These are phyloP conservation scores for Vigna unguiculata DNA, from an alignment of 306 rosid species.

Conservation along the genomic window DNA sequence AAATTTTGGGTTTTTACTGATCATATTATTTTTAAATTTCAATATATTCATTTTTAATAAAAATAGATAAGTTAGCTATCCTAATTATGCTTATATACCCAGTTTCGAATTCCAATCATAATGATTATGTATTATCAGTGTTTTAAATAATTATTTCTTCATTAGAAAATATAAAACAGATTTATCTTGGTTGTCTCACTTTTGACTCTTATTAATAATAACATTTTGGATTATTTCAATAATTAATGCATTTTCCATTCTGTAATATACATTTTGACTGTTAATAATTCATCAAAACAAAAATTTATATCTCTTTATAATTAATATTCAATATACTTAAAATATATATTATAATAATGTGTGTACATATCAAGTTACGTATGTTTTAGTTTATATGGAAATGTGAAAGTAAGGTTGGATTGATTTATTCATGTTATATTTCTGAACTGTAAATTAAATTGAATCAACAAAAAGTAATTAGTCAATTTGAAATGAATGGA, in stretches of 20 bases:
- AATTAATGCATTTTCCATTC: constrained; percentile 32
- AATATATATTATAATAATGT: neutral
- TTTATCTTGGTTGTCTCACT: neutral
- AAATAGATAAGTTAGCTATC: neutral
- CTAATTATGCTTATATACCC: neutral
- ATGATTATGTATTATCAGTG: neutral
- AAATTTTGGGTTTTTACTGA: neutral
- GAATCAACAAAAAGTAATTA: neutral
- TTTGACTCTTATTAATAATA: neutral
- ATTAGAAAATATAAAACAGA: neutral
- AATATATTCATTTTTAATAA: neutral
- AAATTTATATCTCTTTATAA: neutral
- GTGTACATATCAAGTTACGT: neutral
- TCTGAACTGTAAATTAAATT: neutral
- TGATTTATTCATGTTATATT: neutral
- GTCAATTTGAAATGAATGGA: neutral
- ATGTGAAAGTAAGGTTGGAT: neutral
- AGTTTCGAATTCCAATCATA: neutral
- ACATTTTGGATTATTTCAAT: neutral
- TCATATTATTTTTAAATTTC: neutral
- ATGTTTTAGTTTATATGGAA: neutral
- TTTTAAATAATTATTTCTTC: neutral
- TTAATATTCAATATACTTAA: neutral
- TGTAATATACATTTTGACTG: constrained; percentile 25
- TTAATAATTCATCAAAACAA: neutral